Conservation (phyloP, 2,329 filamentous ascomycete genomes). For the Talaromyces sp. region DNA sequence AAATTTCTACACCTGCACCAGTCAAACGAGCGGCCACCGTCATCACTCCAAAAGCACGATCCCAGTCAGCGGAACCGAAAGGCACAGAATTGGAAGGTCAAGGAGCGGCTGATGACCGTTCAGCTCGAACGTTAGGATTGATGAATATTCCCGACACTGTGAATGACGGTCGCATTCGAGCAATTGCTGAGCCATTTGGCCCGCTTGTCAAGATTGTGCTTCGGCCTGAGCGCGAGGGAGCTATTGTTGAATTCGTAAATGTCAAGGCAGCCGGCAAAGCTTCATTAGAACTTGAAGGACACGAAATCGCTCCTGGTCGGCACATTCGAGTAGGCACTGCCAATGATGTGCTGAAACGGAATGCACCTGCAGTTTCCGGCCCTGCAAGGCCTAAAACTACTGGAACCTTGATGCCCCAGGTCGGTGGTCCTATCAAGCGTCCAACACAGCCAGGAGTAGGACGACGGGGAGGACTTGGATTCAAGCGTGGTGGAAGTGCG, state of each 20-base stretch:
- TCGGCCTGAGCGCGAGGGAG: conserved; percentile 75
- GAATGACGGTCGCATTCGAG: conserved; percentile 75
- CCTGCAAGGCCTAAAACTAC: conserved; percentile 33
- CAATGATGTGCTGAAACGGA: conserved; percentile 45
- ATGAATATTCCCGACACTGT: conserved; percentile 88
- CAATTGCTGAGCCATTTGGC: conserved; percentile 66
- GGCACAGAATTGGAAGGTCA: conserved; percentile 30
- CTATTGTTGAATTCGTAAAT: conserved; percentile 75
- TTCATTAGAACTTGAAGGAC: conserved; percentile 42
- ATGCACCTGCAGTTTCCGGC: conserved; percentile 17
- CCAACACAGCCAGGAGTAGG: conserved; percentile 44
- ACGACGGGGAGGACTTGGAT: conserved; percentile 46
- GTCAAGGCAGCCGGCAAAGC: conserved; percentile 63
- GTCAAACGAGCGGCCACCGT: conserved; percentile 42
- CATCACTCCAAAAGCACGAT: conserved; percentile 38
- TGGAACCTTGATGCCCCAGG: conserved; percentile 25
- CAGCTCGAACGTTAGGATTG: conserved; percentile 69
- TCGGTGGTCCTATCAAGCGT: conserved; percentile 38
- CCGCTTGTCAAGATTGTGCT: conserved; percentile 69
- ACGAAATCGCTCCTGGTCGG: conserved; percentile 42
- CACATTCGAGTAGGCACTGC: conserved; percentile 48
- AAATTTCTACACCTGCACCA: conserved; percentile 44
- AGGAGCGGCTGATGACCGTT: conserved; percentile 41
- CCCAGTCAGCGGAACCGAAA: conserved; percentile 30
- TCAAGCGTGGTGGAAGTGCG: conserved; percentile 39